These are phyloP conservation scores for Pyrenochaeta sp. DNA, from an alignment of 2,329 filamentous ascomycete species.

Conservation along the genomic window DNA sequence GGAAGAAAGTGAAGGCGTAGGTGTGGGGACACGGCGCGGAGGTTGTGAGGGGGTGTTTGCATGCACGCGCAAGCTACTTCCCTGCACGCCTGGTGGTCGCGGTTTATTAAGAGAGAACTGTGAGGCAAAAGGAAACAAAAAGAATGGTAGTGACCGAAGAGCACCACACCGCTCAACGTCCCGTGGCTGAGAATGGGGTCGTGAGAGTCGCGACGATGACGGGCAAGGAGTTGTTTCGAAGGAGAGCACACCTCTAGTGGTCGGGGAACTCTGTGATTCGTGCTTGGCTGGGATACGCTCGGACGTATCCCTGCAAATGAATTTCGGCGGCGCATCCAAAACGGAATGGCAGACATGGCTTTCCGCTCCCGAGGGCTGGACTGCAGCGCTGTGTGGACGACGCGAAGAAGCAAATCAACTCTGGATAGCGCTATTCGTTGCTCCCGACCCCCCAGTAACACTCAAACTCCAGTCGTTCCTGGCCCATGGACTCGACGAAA, in stretches of 20 bases:
- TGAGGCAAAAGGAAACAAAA: conserved; percentile 26
- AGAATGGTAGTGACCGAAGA: conserved; percentile 31
- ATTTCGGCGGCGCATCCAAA: conserved; percentile 18
- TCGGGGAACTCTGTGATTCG: conserved; percentile 32
- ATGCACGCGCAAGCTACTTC: conserved; percentile 40
- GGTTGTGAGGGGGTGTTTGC: conserved; percentile 33
- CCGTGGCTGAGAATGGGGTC: conserved; percentile 27
- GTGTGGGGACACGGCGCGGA: conserved; percentile 24
- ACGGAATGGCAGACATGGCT: conserved; percentile 6
- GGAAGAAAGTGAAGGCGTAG: conserved; percentile 13
- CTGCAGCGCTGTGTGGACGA: background rate
- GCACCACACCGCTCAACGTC: conserved; percentile 26
- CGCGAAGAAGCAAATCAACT: conserved; percentile 6
- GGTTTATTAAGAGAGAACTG: conserved; percentile 31
- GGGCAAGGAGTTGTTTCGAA: conserved; percentile 27
- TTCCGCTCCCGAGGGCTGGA: conserved; percentile 5
- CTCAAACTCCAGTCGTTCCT: background rate
- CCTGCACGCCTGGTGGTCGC: conserved; percentile 28
- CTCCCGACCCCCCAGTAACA: background rate
- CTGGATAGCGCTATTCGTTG: background rate
- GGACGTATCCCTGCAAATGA: conserved; percentile 18
- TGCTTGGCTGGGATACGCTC: conserved; percentile 31
- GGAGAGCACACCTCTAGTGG: conserved; percentile 22
- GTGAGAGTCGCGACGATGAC: conserved; percentile 29
- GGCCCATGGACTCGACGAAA: background rate